Base-by-base conservation (phyloP, 169 alveolate species). In the Fabrea salina region DNA sequence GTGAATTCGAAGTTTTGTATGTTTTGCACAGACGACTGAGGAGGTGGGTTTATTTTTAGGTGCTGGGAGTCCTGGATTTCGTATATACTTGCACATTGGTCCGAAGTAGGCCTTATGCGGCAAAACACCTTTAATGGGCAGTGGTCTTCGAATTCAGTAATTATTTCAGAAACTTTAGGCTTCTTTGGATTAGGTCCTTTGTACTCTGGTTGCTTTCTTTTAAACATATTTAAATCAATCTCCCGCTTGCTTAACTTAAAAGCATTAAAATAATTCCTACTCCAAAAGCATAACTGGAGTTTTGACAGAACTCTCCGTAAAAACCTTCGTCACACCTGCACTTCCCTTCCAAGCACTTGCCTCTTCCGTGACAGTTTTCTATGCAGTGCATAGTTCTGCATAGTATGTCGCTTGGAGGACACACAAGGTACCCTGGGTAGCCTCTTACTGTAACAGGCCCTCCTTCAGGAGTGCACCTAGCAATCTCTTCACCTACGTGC, bases 321-420 rank as follows among this genome's bases (percentile, higher is more conserved):
- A 5, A 66, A 5, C 79, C 79, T 4, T 30, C 16, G 49, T 70
- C 37, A 49, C 79, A 70, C n/a, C 25, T 33, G 47, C 79, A 70
- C 7, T 5, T 6, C 32, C 79, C 66, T 25, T 70, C 25, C 0
- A 44, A 27, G 32, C 79, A 70, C 6, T 35, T 40, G 16, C 79
- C 79, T 27, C 43, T 7, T 5, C 79, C 79, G 5, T 7, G 8
- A 22, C 79, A 70, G n/a, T 30, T 50, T n/a, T n/a, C 3, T 3
- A 37, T 5, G 22, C 79, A 70, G 0, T 59, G 79, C 30, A 70
- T 4, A n/a, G 33, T 27, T 35, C 57, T 59, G 41, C 83, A 77
- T n/a, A 77, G 43, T 7, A 64, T 47, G 37, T 59, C 27, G 22
- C 49, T 61, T 13, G 54, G 50, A 25, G 83, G 83, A 43, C 83